Evolutionary conservation across 2,329 filamentous ascomycete species (phyloP).

Genomic region (Fusarium sp.): DNA sequence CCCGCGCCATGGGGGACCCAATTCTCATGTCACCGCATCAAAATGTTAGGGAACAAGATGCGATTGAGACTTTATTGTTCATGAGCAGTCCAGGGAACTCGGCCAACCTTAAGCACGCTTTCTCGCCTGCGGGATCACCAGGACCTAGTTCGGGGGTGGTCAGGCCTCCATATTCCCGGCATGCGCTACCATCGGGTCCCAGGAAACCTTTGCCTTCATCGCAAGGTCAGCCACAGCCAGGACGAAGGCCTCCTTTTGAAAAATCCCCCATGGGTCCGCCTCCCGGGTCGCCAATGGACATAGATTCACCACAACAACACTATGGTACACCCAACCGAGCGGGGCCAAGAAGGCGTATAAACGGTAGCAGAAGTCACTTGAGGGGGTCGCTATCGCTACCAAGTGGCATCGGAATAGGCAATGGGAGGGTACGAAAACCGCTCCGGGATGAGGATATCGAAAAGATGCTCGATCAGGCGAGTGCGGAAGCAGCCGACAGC

Average conservation of each 20-base stretch:
- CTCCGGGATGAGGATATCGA: constrained; percentile 66
- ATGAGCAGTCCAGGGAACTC: constrained; percentile 83
- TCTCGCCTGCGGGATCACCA: constrained; percentile 56
- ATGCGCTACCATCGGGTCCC: constrained; percentile 58
- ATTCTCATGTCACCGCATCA: constrained; percentile 70
- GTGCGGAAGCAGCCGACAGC: constrained; percentile 59
- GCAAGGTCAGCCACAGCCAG: constrained; percentile 54
- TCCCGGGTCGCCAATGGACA: constrained; percentile 58
- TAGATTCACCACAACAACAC: constrained; percentile 50
- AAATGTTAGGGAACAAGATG: constrained; percentile 79
- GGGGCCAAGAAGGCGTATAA: constrained; percentile 56
- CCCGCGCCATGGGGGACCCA: constrained; percentile 55
- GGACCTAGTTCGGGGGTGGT: constrained; percentile 37
- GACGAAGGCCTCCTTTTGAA: constrained; percentile 60
- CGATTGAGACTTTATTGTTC: constrained; percentile 80
- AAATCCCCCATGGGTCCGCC: constrained; percentile 53
- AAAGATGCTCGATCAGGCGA: constrained; percentile 64
- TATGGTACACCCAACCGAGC: constrained; percentile 45
- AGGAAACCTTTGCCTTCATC: constrained; percentile 62
- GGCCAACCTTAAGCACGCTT: constrained; percentile 65
- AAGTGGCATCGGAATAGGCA: constrained; percentile 56
- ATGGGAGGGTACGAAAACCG: constrained; percentile 49
- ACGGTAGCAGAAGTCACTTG: constrained; percentile 51
- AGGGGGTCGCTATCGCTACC: constrained; percentile 59
- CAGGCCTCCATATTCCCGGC: constrained; percentile 38